These are phyloP conservation scores for Phytophthora citricola DNA, from an alignment of 352 stramenopile species.

Conservation along the genomic window DNA sequence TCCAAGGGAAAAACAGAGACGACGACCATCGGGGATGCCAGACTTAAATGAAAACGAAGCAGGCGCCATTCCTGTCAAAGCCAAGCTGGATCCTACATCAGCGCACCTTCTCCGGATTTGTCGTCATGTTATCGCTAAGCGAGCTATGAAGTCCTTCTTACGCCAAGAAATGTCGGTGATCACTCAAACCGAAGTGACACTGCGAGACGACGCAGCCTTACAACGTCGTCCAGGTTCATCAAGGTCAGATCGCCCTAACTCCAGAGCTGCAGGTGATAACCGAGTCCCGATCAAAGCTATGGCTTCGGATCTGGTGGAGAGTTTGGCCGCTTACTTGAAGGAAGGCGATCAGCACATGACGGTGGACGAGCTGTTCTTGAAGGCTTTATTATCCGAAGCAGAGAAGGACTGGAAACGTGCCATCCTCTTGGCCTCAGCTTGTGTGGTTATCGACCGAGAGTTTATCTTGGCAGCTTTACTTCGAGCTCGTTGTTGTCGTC, in stretches of 20 bases:
- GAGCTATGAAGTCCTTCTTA: conserved; percentile 68
- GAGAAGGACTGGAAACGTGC: conserved; percentile 73
- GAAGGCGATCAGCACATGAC: conserved; percentile 66
- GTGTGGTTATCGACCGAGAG: conserved; percentile 71
- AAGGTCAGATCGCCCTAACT: conserved; percentile 13
- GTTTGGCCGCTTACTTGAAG: conserved; percentile 56
- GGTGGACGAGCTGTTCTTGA: conserved; percentile 67
- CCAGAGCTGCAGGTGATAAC: conserved; percentile 16
- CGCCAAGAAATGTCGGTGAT: conserved; percentile 71
- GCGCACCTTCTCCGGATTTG: conserved; percentile 73
- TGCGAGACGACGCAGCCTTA: conserved; percentile 57
- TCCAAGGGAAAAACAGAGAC: conserved; percentile 20
- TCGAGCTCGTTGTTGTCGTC: conserved; percentile 70
- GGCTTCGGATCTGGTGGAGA: conserved; percentile 48
- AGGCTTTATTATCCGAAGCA: conserved; percentile 57
- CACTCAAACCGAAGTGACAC: conserved; percentile 50
- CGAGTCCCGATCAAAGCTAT: conserved; percentile 55
- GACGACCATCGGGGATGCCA: conserved; percentile 7
- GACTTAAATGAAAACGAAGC: conserved; percentile 33
- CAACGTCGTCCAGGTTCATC: conserved; percentile 37
- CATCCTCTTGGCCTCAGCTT: conserved; percentile 75
- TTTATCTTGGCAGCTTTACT: conserved; percentile 65
- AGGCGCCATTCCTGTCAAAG: conserved; percentile 10
- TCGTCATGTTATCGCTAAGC: conserved; percentile 77
- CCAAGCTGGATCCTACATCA: conserved; percentile 59